Percentiles rank a stretch among this genome's conserved stretches.
These are phyloP conservation scores for Cladorrhinum samala DNA, from an alignment of 495 filamentous ascomycete species.

Conservation along the genomic window DNA sequence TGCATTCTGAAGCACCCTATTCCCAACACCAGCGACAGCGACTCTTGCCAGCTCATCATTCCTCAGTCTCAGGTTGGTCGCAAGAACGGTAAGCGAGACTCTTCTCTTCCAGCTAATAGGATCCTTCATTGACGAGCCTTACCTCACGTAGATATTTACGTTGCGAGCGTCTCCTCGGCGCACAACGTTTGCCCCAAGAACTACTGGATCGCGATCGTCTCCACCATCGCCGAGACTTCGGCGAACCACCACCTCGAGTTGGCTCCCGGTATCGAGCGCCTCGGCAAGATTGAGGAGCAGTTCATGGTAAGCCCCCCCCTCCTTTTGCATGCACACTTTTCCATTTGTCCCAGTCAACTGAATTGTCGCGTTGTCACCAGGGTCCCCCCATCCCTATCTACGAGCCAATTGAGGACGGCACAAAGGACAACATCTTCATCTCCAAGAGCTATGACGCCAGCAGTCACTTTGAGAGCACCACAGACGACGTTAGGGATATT, in stretches of 20 bases:
- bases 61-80: constrained; percentile 94
- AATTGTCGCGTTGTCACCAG: constrained; percentile 20
- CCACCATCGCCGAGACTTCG: constrained; percentile 87
- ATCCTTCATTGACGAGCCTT: neutral
- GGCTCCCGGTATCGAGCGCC: constrained; percentile 84
- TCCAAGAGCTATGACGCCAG: constrained; percentile 97
- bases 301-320: constrained; percentile 61
- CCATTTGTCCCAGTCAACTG: neutral
- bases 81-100: constrained; percentile 65
- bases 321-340: neutral
- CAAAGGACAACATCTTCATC: constrained; percentile 89
- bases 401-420: constrained; percentile 81
- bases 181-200: constrained; percentile 99
- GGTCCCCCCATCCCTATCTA: constrained; percentile 85
- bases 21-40: constrained; percentile 71
- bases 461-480: constrained; percentile 89
- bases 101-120: too few relatives aligned
- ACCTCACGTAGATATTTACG: constrained; percentile 74
- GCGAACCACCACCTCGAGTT: constrained; percentile 95
- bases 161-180: constrained; percentile 89
- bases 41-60: constrained; percentile 94
- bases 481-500: constrained; percentile 90
- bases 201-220: constrained; percentile 98
- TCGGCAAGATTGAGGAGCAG: constrained; percentile 92
- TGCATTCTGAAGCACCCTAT: constrained; percentile 97